Base-by-base conservation (phyloP, 169 alveolate species). In the Cryptosporidium ubiquitum region DNA sequence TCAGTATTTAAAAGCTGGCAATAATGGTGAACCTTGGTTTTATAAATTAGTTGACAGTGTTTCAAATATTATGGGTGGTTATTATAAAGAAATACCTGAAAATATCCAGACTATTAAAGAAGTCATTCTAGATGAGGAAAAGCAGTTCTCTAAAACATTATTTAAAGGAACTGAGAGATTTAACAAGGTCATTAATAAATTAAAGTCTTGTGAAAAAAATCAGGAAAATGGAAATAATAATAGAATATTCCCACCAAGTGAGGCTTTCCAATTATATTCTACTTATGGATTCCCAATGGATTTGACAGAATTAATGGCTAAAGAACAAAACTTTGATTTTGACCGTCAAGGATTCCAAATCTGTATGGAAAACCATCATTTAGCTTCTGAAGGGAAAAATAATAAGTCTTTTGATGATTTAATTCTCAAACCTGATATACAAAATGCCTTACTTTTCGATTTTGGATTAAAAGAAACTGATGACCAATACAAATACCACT, bases 261-360 rank as follows among this genome's bases (percentile, higher is more conserved):
- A 94, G 29, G 97, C 98, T 7, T 97, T 97, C 74, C 91, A 93
- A 69, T 94, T 97, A 55, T 96, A 94, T 84, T 94, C 97, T 10
- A 96, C 98, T 3, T 97, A 92, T 73, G 99, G 99, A 20, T 97
- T 97, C 68, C 99, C 99, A 0, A 92, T 94, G 84, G 99, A 97
- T 84, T 94, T 97, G 29, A 95, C 98, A 29, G 95, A 95, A 91
- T 84, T 97, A 31, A 97, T 97, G 98, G 97, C 98, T 31, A 95
- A 92, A 68, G 99, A 97, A 84, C 91, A 86, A 73, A 91, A 86
- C n/a, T 44, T 93, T 14, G 93, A 86, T 39, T 94, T 96, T 31
- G 95, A 95, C 69, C 91, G 75, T 10, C 93, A 86, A 40, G 98
- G 96, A 51, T 96, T 95, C 92, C 92, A 95, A 51, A 85, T 69